phyloP scores from a whole-genome alignment of 768 basidiomycete genomes.

The Collybiopsis confluens region DNA sequence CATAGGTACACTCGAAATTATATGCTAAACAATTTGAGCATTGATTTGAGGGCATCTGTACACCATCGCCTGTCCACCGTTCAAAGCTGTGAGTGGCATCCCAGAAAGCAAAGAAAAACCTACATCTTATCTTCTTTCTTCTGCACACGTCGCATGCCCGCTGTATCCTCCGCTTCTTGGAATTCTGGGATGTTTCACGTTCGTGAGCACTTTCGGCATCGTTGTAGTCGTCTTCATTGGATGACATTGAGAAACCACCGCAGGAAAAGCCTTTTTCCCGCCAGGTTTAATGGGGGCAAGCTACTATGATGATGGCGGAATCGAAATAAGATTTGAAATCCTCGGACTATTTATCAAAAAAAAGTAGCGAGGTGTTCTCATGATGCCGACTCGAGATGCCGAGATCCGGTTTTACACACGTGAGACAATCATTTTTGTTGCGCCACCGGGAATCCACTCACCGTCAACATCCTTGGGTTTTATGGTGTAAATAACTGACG shows the following conservation, averaged over 20 bases:
- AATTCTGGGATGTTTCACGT: constrained; percentile 22
- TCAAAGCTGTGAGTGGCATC: background rate
- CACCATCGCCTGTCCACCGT: constrained; percentile 55
- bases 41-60: constrained; percentile 58
- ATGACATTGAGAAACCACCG: constrained; percentile 42
- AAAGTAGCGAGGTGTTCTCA: too few relatives aligned
- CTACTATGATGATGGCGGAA: background rate
- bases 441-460: too few relatives aligned
- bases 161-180: constrained; percentile 71
- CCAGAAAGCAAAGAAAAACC: background rate
- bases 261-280: background rate
- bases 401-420: constrained; percentile 1
- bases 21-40: constrained; percentile 69
- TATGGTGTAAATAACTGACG: too few relatives aligned
- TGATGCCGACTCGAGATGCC: too few relatives aligned
- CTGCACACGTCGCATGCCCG: constrained; percentile 81
- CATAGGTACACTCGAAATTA: constrained; percentile 62
- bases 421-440: too few relatives aligned
- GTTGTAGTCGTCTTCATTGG: constrained; percentile 60
- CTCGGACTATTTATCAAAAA: background rate
- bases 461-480: too few relatives aligned
- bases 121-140: constrained; percentile 65
- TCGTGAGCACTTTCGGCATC: constrained; percentile 32
- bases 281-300: background rate
- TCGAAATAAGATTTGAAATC: background rate